phyloP scores from a whole-genome alignment of 768 basidiomycete genomes.

The Austroboletus festivus region DNA sequence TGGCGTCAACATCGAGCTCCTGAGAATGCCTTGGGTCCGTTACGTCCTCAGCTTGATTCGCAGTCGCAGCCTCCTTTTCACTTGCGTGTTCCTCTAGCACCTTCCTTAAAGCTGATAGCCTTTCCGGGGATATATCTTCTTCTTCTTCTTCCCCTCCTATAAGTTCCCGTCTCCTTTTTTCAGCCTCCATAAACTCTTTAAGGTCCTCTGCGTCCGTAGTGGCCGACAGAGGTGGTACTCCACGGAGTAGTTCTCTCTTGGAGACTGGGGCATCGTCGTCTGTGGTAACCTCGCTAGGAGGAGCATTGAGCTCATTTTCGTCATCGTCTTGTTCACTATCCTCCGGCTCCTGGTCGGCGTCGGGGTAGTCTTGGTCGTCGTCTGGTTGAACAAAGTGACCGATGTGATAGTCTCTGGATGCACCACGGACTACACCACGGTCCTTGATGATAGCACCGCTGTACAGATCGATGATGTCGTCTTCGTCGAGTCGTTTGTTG shows the following conservation, averaged over 20 bases:
- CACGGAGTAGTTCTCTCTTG: constrained; percentile 32
- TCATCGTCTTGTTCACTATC: constrained; percentile 50
- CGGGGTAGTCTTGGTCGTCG: constrained; percentile 39
- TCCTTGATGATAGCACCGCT: constrained; percentile 63
- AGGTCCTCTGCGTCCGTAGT: constrained; percentile 61
- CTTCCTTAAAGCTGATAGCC: constrained; percentile 12
- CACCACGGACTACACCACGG: constrained; percentile 57
- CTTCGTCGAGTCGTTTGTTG: constrained; percentile 63
- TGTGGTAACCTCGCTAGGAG: constrained; percentile 26
- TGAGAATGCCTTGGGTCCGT: background rate
- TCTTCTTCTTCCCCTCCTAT: constrained; percentile 28
- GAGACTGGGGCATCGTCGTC: constrained; percentile 29
- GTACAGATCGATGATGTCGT: constrained; percentile 73
- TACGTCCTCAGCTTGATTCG: constrained; percentile 6
- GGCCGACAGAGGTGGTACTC: constrained; percentile 43
- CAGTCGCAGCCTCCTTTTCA: constrained; percentile 8
- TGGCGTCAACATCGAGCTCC: constrained; percentile 11
- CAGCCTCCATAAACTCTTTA: constrained; percentile 63
- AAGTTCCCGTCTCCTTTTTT: constrained; percentile 47
- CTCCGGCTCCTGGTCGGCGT: constrained; percentile 44
- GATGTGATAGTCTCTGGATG: constrained; percentile 42
- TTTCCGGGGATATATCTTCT: constrained; percentile 23
- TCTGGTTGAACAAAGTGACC: constrained; percentile 48
- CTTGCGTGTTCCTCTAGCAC: constrained; percentile 12
- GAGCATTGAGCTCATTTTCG: constrained; percentile 55